Evolutionary conservation across 306 rosid genomes (phyloP).

Genomic region (Carpinus fangiana): DNA sequence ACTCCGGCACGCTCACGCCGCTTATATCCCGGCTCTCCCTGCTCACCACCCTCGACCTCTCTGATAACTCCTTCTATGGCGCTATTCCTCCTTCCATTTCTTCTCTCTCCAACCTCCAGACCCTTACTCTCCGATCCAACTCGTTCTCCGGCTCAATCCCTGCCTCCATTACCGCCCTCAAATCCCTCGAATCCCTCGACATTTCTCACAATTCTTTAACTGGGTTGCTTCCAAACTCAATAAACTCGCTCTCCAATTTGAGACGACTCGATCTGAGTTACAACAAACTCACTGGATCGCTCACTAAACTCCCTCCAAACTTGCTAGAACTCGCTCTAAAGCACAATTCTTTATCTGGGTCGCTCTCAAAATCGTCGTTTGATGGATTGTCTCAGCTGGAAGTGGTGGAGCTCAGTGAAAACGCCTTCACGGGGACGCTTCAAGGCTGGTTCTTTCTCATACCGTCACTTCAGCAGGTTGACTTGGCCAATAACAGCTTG

Average conservation of each 20-base stretch:
- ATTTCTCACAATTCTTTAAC: constrained; percentile 55
- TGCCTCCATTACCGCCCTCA: constrained; percentile 47
- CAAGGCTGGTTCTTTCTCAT: constrained; percentile 66
- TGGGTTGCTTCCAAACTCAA: constrained; percentile 51
- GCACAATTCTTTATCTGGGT: constrained; percentile 62
- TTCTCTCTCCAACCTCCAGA: constrained; percentile 58
- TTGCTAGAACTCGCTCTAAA: constrained; percentile 72
- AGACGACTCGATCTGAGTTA: constrained; percentile 73
- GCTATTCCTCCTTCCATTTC: constrained; percentile 65
- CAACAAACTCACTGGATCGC: constrained; percentile 57
- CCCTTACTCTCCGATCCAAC: constrained; percentile 70
- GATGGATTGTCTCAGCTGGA: constrained; percentile 46
- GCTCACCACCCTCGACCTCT: constrained; percentile 60
- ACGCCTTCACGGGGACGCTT: constrained; percentile 48
- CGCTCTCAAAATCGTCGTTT: constrained; percentile 48
- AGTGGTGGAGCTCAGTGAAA: constrained; percentile 80
- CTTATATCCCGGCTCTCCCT: constrained; percentile 58
- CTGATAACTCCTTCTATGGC: constrained; percentile 72
- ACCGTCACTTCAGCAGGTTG: constrained; percentile 71
- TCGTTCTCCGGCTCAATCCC: constrained; percentile 63
- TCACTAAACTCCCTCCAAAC: constrained; percentile 65
- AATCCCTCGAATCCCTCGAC: constrained; percentile 59
- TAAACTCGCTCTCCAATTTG: constrained; percentile 44
- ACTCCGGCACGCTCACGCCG: constrained; percentile 75
- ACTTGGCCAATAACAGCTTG: constrained; percentile 69